phyloP scores from a whole-genome alignment of 1,139 yeast genomes.

The Protomyces macrosporus region DNA sequence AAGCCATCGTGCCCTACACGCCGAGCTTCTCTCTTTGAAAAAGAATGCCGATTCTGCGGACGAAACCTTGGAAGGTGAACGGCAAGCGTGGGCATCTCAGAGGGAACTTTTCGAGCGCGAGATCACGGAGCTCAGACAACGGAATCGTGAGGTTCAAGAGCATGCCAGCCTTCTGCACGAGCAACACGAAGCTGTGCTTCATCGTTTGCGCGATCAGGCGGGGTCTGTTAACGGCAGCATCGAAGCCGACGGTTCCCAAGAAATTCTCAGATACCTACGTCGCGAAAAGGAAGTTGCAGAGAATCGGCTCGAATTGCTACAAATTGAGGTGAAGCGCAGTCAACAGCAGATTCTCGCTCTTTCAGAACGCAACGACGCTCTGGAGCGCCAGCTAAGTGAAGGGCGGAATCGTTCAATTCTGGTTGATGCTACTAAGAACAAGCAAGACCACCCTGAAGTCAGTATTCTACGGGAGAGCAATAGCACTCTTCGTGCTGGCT shows the following conservation, averaged over 20 bases:
- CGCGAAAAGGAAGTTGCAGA: constrained; percentile 73
- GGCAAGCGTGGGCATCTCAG: constrained; percentile 46
- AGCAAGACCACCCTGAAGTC: constrained; percentile 60
- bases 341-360: constrained; percentile 41
- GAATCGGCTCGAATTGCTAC: constrained; percentile 50
- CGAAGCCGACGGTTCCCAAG: constrained; percentile 45
- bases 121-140: constrained; percentile 45
- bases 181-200: constrained; percentile 53
- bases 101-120: constrained; percentile 50
- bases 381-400: constrained; percentile 35
- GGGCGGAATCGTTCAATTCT: constrained; percentile 32
- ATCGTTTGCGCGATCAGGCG: constrained; percentile 29
- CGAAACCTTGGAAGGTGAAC: constrained; percentile 29
- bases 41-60: constrained; percentile 40
- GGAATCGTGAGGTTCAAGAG: constrained; percentile 53
- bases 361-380: constrained; percentile 37
- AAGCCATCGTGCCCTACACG: constrained; percentile 42
- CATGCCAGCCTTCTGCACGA: constrained; percentile 66
- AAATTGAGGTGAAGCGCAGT: constrained; percentile 49
- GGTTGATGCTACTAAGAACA: constrained; percentile 39
- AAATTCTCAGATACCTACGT: constrained; percentile 59
- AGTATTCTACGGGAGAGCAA: constrained; percentile 72
- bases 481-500: constrained; percentile 57
- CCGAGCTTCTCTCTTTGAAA: constrained; percentile 41
- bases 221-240: not conserved